Conservation (phyloP, 805 yeast species). For the Saturnispora dispora region DNA sequence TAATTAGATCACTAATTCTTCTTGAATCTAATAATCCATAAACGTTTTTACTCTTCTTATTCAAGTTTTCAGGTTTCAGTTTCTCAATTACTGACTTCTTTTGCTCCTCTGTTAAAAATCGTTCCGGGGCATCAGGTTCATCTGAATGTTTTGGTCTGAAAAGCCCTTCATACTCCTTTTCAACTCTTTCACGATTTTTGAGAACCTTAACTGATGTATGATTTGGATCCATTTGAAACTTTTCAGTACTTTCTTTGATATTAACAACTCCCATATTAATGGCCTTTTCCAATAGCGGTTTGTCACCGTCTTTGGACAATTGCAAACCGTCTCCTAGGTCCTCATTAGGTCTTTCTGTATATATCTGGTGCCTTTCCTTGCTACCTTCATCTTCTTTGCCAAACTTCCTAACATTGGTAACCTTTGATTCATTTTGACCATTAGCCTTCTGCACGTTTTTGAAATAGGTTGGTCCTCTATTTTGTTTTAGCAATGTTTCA, state of each 20-base stretch:
- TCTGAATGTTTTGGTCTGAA: conserved; percentile 12
- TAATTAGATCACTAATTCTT: conserved; percentile 17
- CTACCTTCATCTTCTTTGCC: neutral
- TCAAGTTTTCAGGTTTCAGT: conserved; percentile 7
- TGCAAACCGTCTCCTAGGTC: conserved; percentile 6
- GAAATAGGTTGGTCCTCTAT: conserved; percentile 8
- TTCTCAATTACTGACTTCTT: conserved; percentile 4
- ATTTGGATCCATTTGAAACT: conserved; percentile 9
- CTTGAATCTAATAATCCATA: conserved; percentile 15
- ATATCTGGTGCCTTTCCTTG: conserved; percentile 8
- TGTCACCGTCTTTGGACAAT: neutral
- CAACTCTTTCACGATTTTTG: conserved; percentile 18
- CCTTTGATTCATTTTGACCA: conserved; percentile 1
- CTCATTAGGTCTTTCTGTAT: conserved; percentile 15
- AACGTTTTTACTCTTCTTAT: conserved; percentile 7
- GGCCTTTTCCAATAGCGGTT: conserved; percentile 13
- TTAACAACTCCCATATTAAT: conserved; percentile 19
- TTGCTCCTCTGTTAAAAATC: conserved; percentile 14
- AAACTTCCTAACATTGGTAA: neutral
- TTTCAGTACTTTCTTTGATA: conserved; percentile 11
- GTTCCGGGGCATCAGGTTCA: conserved; percentile 15
- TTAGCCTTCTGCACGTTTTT: conserved; percentile 10
- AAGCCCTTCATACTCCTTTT: conserved; percentile 15
- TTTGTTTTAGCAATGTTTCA: conserved; percentile 3
- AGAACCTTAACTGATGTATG: conserved; percentile 20